Percentiles rank a stretch among this genome's conserved stretches.
Conservation (phyloP, 257 asterid genomes). For the Rubia yunnanensis region DNA sequence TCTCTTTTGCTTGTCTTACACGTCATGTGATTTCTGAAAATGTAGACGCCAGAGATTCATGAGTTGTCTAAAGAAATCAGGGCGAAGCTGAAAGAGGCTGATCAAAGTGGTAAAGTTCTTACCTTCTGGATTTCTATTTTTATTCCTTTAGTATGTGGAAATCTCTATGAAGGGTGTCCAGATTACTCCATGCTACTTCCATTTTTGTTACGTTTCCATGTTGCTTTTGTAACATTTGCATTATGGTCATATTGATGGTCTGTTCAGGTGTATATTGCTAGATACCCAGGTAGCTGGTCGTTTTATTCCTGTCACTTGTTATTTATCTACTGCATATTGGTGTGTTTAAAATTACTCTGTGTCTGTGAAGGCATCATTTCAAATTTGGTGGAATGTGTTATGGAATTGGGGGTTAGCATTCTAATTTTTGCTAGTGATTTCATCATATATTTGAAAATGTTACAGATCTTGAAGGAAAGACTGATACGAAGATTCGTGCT, state of each 20-base stretch:
- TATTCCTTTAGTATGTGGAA: background rate
- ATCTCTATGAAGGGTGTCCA: background rate
- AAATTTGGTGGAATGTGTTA: background rate
- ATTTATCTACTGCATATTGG: background rate
- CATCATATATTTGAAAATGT: background rate
- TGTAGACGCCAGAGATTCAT: slow-evolving; percentile 65
- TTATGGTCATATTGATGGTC: background rate
- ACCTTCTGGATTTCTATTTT: background rate
- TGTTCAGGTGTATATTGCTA: background rate
- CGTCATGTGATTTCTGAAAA: slow-evolving; percentile 9
- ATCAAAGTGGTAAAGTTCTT: slow-evolving; percentile 49
- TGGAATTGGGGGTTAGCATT: too few species aligned
- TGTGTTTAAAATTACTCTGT: background rate
- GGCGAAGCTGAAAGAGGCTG: slow-evolving; percentile 76
- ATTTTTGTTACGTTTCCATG: background rate
- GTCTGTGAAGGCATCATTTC: background rate
- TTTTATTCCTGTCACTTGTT: background rate
- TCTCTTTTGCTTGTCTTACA: slow-evolving; percentile 6
- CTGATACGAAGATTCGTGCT: slow-evolving; percentile 86
- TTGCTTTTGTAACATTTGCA: background rate
- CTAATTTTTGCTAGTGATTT: background rate
- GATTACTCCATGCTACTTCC: too few species aligned
- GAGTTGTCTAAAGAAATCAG: slow-evolving; percentile 83
- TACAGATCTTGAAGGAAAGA: slow-evolving; percentile 89
- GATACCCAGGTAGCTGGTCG: too few species aligned